Percentiles rank a stretch among this genome's conserved stretches.
These are phyloP conservation scores for Laetiporus sulphureus DNA, from an alignment of 1,284 basidiomycete species.

Conservation along the genomic window DNA sequence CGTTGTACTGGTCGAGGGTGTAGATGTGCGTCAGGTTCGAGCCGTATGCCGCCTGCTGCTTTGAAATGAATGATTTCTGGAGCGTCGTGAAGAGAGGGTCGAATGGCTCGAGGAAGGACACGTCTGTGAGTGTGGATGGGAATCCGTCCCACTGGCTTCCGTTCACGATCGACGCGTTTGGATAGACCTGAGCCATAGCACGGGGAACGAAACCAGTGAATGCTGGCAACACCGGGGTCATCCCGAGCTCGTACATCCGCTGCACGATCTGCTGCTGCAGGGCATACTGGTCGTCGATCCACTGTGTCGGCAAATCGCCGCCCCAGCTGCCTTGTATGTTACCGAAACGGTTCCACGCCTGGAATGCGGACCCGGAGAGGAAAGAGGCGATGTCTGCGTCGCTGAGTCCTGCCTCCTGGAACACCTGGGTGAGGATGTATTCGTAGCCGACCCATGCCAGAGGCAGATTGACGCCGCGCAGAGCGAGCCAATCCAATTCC, in stretches of 20 bases:
- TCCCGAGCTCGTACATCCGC: slow-evolving; percentile 39
- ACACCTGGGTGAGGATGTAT: slow-evolving; percentile 30
- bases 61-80: slow-evolving; percentile 35
- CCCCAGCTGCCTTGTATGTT: slow-evolving; percentile 38
- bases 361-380: slow-evolving; percentile 37
- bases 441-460: slow-evolving; percentile 39
- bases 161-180: slow-evolving; percentile 31
- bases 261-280: slow-evolving; percentile 32
- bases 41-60: slow-evolving; percentile 34
- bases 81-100: slow-evolving; percentile 32
- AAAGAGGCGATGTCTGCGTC: slow-evolving; percentile 31
- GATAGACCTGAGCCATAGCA: slow-evolving; percentile 26
- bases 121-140: slow-evolving; percentile 27
- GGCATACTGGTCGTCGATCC: slow-evolving; percentile 33
- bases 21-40: slow-evolving; percentile 34
- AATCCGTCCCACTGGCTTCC: slow-evolving; percentile 33
- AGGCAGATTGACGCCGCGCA: slow-evolving; percentile 38
- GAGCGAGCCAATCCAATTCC: slow-evolving; percentile 39
- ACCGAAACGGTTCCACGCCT: slow-evolving; percentile 37
- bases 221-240: slow-evolving; percentile 37
- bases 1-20: slow-evolving; percentile 41
- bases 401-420: slow-evolving; percentile 31
- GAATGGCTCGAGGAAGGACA: slow-evolving; percentile 36
- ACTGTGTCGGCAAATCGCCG: slow-evolving; percentile 28
- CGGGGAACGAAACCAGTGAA: slow-evolving; percentile 39